These are phyloP conservation scores for Diaporthe amygdali DNA, from an alignment of 2,329 filamentous ascomycete genomes.

Conservation along the genomic window DNA sequence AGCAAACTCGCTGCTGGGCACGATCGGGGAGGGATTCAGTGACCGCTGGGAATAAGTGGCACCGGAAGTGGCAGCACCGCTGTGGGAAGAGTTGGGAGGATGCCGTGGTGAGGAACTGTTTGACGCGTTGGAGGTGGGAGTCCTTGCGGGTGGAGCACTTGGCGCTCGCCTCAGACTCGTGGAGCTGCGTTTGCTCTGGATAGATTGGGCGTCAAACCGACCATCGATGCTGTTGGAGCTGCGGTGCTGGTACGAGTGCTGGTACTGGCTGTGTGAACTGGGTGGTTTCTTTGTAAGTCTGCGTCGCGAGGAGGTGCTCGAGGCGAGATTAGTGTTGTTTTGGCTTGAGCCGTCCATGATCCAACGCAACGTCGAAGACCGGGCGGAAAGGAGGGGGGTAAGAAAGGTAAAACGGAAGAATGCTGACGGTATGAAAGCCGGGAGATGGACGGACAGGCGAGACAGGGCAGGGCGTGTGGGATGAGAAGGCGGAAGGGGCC, in stretches of 20 bases:
- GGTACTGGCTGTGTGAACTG: conserved; percentile 46
- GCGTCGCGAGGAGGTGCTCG: conserved; percentile 60
- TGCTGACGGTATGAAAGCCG: conserved; percentile 24
- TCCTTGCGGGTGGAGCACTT: conserved; percentile 60
- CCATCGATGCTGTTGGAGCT: conserved; percentile 57
- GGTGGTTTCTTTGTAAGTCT: conserved; percentile 68
- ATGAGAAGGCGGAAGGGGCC: conserved; percentile 22
- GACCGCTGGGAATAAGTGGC: conserved; percentile 37
- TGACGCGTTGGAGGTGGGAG: conserved; percentile 53
- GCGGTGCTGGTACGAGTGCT: conserved; percentile 51
- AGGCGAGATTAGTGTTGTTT: conserved; percentile 42
- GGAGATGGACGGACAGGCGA: conserved; percentile 21
- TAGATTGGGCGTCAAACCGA: conserved; percentile 60
- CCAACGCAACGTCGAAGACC: conserved; percentile 26
- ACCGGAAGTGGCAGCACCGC: conserved; percentile 3
- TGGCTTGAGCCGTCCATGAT: conserved; percentile 53
- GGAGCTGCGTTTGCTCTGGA: conserved; percentile 69
- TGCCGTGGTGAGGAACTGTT: conserved; percentile 55
- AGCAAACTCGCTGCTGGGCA: conserved; percentile 51
- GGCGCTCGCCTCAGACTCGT: conserved; percentile 66
- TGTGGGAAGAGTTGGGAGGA: conserved; percentile 38
- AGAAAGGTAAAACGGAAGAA: conserved; percentile 25
- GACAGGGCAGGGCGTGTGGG: conserved; percentile 16
- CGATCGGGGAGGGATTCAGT: conserved; percentile 51
- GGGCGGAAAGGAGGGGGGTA: conserved; percentile 8